A percentile compares a stretch with the other conserved stretches of the same genome.
These are phyloP conservation scores for Anthostomella pinea DNA, from an alignment of 2,329 filamentous ascomycete species.

Conservation along the genomic window DNA sequence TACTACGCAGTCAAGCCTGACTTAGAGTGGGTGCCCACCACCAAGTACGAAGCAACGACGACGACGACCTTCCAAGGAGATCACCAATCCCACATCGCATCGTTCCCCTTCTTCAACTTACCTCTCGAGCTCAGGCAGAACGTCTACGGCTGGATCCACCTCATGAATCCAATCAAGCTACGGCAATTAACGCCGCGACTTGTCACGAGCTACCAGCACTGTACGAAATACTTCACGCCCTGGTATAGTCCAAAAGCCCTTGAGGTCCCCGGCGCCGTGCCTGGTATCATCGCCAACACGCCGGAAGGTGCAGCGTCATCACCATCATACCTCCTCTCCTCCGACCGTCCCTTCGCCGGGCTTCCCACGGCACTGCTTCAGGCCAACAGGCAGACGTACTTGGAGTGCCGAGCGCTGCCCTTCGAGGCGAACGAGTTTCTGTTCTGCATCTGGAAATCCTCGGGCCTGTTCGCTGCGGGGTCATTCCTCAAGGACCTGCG, in stretches of 20 bases:
- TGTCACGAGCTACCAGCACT: constrained; percentile 40
- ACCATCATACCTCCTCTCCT: constrained; percentile 25
- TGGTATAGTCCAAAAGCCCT: constrained; percentile 7
- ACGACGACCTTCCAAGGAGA: constrained; percentile 5
- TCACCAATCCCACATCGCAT: constrained; percentile 1
- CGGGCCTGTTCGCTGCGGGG: constrained; percentile 41
- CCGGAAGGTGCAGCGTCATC: background rate
- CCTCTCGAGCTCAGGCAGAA: constrained; percentile 45
- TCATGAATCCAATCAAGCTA: constrained; percentile 37
- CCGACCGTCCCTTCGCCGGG: constrained; percentile 36
- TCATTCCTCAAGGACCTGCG: constrained; percentile 33
- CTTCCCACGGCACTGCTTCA: constrained; percentile 41
- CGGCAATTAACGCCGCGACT: constrained; percentile 38
- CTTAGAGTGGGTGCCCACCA: too few species aligned
- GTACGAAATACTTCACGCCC: constrained; percentile 31
- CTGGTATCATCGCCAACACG: background rate
- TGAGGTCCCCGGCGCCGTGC: background rate
- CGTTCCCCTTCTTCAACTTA: constrained; percentile 34
- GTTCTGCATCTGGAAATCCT: constrained; percentile 45
- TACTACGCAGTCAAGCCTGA: too few species aligned
- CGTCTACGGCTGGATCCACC: constrained; percentile 43
- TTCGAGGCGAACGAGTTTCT: constrained; percentile 45
- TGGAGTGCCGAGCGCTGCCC: constrained; percentile 39
- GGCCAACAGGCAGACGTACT: constrained; percentile 40
- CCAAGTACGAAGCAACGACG: too few species aligned